Percentiles rank a stretch among this genome's conserved stretches.
These are phyloP conservation scores for Elaeis oleifera DNA, from an alignment of 202 grass and related monocot genomes.

Conservation along the genomic window DNA sequence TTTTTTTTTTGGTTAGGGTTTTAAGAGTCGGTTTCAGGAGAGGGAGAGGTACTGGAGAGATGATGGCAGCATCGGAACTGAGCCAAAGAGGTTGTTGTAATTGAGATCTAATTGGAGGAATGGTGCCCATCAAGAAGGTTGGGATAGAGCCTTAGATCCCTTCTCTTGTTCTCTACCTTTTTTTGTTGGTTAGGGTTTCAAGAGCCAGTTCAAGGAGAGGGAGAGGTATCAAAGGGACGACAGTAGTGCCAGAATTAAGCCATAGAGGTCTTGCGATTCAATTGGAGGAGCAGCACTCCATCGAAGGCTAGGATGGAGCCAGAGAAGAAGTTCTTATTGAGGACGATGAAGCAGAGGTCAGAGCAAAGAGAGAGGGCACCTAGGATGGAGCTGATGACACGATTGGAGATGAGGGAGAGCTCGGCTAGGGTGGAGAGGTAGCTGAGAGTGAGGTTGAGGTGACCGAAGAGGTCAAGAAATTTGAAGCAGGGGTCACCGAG, in stretches of 20 bases:
- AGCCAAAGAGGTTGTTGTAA: background rate
- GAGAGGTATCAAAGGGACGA: background rate
- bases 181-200: no score
- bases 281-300: background rate
- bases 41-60: background rate
- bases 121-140: background rate
- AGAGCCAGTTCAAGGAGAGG: background rate
- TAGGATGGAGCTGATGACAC: background rate
- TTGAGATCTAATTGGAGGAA: background rate
- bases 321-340: background rate
- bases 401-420: slow-evolving; percentile 3
- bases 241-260: background rate
- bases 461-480: background rate
- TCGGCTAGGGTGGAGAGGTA: slow-evolving; percentile 1
- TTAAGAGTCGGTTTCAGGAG: background rate
- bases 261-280: background rate
- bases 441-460: background rate
- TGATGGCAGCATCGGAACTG: background rate
- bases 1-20: no score
- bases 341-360: background rate
- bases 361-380: background rate
- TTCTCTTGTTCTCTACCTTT: no score
- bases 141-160: background rate
- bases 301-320: background rate
- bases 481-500: background rate